Evolutionary conservation across 768 basidiomycete species (phyloP).

Genomic region (Serendipita indica): DNA sequence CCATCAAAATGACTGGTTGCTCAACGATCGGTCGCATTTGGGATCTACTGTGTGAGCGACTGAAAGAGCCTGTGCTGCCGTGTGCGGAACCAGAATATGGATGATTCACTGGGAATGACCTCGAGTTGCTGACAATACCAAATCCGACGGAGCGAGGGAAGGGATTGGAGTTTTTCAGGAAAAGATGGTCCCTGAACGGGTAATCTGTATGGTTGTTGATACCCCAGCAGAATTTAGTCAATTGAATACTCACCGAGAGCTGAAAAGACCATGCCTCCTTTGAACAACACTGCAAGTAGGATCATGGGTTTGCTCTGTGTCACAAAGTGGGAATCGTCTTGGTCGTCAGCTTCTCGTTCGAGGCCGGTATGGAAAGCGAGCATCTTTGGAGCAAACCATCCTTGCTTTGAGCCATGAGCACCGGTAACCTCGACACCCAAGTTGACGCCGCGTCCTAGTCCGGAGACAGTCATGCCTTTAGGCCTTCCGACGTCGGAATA

Average conservation of each 20-base stretch:
- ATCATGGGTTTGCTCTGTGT: background rate
- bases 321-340: background rate
- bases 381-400: background rate
- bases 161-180: background rate
- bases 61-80: background rate
- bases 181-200: slow-evolving; percentile 2
- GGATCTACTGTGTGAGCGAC: background rate
- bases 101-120: too few species aligned
- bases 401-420: background rate
- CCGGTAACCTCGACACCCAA: background rate
- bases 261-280: background rate
- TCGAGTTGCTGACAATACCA: background rate
- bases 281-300: background rate
- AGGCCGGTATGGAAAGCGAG: background rate
- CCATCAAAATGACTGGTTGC: background rate
- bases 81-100: background rate
- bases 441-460: background rate
- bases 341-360: background rate
- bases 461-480: background rate
- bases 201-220: background rate
- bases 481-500: background rate
- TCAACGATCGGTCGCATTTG: background rate
- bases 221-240: background rate
- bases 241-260: background rate
- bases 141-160: background rate